A percentile compares a stretch with the other conserved stretches of the same genome.
phyloP scores from a whole-genome alignment of 148 eudicot genomes.

The Cornus kousa region DNA sequence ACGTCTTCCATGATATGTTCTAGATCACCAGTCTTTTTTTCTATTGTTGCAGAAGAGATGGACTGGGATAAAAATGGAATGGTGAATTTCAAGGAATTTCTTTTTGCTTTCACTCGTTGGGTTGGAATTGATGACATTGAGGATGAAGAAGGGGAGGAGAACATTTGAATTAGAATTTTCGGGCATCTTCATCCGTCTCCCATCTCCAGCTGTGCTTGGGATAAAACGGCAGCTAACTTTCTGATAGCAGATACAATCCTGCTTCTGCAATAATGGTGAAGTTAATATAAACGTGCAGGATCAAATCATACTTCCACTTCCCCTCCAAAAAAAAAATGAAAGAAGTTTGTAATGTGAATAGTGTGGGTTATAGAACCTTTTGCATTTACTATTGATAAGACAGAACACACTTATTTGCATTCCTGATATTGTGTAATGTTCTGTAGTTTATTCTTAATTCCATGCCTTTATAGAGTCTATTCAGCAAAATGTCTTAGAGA shows the following conservation, averaged over 20 bases:
- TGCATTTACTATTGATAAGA: neutral
- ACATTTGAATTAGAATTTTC: neutral
- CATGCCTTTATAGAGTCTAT: neutral
- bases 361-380: neutral
- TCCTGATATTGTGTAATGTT: neutral
- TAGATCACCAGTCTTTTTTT: neutral
- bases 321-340: too few relatives aligned
- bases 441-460: neutral
- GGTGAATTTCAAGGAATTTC: conserved; percentile 88
- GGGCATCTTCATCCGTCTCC: neutral
- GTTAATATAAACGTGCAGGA: neutral
- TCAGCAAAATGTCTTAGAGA: neutral
- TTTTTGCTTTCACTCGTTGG: conserved; percentile 90
- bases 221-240: neutral
- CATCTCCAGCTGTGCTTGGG: neutral
- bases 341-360: neutral
- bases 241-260: neutral
- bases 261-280: neutral
- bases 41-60: conserved; percentile 81
- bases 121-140: conserved; percentile 79
- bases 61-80: conserved; percentile 96
- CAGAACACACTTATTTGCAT: neutral
- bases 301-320: neutral
- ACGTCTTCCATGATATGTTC: neutral
- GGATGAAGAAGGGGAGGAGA: conserved; percentile 51